Percentiles rank a stretch among this genome's conserved stretches.
These are phyloP conservation scores for Pseudocercospora eumusae DNA, from an alignment of 2,329 filamentous ascomycete species.

Conservation along the genomic window DNA sequence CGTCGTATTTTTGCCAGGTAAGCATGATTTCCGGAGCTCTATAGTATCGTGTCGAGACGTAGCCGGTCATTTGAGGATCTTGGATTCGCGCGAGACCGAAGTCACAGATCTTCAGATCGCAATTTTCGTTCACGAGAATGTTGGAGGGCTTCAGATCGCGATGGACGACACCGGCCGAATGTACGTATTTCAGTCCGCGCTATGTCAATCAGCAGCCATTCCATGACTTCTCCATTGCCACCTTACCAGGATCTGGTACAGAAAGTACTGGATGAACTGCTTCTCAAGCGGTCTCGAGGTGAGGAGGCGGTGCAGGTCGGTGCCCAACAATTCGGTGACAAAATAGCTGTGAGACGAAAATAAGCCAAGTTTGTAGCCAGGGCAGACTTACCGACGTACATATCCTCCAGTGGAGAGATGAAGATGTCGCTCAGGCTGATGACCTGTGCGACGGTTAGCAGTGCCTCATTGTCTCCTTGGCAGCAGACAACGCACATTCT, in stretches of 20 bases:
- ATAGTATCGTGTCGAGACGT: slow-evolving; percentile 98
- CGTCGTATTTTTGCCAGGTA: slow-evolving; percentile 99
- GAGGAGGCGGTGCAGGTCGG: slow-evolving; percentile 90
- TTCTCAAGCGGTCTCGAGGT: slow-evolving; percentile 96
- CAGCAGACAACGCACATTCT: slow-evolving; percentile 68
- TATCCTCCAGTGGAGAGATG: slow-evolving; percentile 97
- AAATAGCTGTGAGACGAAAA: slow-evolving; percentile 69
- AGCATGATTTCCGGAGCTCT: slow-evolving; percentile 99
- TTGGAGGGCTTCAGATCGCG: slow-evolving; percentile 98
- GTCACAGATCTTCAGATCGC: slow-evolving; percentile 98
- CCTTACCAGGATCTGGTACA: slow-evolving; percentile 95
- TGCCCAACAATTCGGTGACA: slow-evolving; percentile 95
- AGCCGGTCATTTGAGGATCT: slow-evolving; percentile 99
- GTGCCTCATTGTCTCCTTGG: background rate
- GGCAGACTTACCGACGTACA: slow-evolving; percentile 59
- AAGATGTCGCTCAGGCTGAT: slow-evolving; percentile 99
- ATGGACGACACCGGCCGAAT: slow-evolving; percentile 96
- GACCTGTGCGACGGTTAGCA: slow-evolving; percentile 56
- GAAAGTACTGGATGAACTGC: slow-evolving; percentile 99
- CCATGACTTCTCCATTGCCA: background rate
- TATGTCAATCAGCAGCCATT: slow-evolving; percentile 44
- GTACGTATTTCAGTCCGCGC: slow-evolving; percentile 98
- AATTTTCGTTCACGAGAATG: slow-evolving; percentile 99
- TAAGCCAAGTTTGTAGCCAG: slow-evolving; percentile 34
- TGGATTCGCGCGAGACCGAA: slow-evolving; percentile 97